phyloP scores from a whole-genome alignment of 2,329 filamentous ascomycete species.

The Alternaria triticimaculans region DNA sequence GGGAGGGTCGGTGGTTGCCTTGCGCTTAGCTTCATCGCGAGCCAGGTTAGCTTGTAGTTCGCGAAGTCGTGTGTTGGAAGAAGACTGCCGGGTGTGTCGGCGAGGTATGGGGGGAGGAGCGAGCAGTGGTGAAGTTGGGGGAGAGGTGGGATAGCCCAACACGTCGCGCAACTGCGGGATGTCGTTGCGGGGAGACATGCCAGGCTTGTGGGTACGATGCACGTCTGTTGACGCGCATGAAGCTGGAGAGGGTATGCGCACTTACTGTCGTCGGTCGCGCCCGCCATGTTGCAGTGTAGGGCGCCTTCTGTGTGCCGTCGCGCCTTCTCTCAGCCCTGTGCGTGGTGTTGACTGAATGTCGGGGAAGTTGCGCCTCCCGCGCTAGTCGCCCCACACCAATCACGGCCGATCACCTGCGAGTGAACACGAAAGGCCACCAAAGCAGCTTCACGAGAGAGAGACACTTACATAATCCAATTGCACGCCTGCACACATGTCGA shows the following conservation, averaged over 20 bases:
- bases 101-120: slow-evolving; percentile 4
- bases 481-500: slow-evolving; percentile 44
- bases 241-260: slow-evolving; percentile 3
- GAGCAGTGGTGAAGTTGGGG: slow-evolving; percentile 8
- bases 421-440: slow-evolving; percentile 34
- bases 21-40: slow-evolving; percentile 66
- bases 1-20: slow-evolving; percentile 72
- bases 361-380: slow-evolving; percentile 25
- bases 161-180: slow-evolving; percentile 17
- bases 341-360: slow-evolving; percentile 17
- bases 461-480: slow-evolving; percentile 21
- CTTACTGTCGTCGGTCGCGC: slow-evolving; percentile 48
- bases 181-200: slow-evolving; percentile 15
- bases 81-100: slow-evolving; percentile 1
- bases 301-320: slow-evolving; percentile 15
- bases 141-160: slow-evolving; percentile 32
- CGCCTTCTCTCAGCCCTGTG: slow-evolving; percentile 15
- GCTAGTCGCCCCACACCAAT: slow-evolving; percentile 25
- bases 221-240: neutral
- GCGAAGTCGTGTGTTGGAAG: slow-evolving; percentile 19
- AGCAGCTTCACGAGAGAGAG: slow-evolving; percentile 20
- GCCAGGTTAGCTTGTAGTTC: slow-evolving; percentile 20
- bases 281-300: slow-evolving; percentile 38
- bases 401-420: slow-evolving; percentile 19
- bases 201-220: neutral